These are phyloP conservation scores for Penicillium mononematosum DNA, from an alignment of 495 filamentous ascomycete species.

Conservation along the genomic window DNA sequence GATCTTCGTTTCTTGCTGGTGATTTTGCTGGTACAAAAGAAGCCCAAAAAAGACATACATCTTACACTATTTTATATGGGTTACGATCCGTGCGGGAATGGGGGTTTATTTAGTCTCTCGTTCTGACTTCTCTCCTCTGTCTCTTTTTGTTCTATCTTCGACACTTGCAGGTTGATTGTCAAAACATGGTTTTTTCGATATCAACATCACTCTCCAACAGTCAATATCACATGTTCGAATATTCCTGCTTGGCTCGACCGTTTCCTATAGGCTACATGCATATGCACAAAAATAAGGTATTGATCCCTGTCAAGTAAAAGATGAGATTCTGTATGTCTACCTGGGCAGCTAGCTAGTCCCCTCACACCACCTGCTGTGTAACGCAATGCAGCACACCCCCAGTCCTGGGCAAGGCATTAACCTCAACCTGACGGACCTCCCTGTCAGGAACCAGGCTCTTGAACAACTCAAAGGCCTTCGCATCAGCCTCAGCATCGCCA, in stretches of 20 bases:
- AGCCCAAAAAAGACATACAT: conserved; percentile 14
- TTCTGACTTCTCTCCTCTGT: background rate
- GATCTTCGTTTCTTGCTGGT: background rate
- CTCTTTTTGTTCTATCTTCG: conserved; percentile 1
- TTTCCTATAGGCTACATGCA: background rate
- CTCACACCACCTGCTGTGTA: conserved; percentile 35
- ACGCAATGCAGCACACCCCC: conserved; percentile 38
- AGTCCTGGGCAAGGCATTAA: conserved; percentile 30
- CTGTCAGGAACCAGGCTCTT: conserved; percentile 27
- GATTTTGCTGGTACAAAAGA: conserved; percentile 11
- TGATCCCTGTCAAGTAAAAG: background rate
- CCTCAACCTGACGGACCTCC: conserved; percentile 26
- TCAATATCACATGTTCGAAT: background rate
- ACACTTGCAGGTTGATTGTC: background rate
- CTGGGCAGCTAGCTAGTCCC: background rate
- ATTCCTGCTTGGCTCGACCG: background rate
- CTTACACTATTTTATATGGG: conserved; percentile 12
- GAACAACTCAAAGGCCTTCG: conserved; percentile 26
- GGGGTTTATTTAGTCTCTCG: background rate
- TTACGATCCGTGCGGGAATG: background rate
- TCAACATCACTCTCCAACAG: background rate
- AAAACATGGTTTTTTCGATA: background rate
- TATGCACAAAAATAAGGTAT: background rate
- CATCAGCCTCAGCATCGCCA: conserved; percentile 30
- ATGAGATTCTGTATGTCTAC: background rate